Evolutionary conservation across 495 filamentous ascomycete species (phyloP).

Genomic region (Neurospora sp.): DNA sequence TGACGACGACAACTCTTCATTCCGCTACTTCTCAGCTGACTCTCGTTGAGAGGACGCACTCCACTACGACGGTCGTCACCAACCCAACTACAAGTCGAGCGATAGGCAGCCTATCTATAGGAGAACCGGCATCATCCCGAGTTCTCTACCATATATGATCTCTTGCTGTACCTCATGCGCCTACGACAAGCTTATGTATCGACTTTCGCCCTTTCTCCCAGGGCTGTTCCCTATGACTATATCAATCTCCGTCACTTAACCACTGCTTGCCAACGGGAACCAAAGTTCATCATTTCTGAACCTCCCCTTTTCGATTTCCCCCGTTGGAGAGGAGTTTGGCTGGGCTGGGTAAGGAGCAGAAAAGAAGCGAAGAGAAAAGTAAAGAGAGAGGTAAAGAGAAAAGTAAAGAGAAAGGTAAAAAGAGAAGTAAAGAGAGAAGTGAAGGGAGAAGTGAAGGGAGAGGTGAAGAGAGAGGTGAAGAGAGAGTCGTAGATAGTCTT

Average conservation of each 20-base stretch:
- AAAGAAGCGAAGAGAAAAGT: too few relatives aligned
- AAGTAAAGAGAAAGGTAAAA: not conserved
- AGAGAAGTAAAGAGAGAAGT: not conserved
- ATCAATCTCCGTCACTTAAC: not conserved
- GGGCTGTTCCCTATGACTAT: not conserved
- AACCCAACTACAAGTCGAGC: not conserved
- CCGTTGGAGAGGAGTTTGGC: too few relatives aligned
- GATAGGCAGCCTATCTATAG: not conserved
- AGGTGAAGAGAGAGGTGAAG: too few relatives aligned
- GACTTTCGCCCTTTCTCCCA: not conserved
- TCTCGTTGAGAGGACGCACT: not conserved
- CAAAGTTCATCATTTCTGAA: not conserved
- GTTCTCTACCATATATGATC: not conserved
- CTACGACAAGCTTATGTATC: not conserved
- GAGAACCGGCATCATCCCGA: not conserved
- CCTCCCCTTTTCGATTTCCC: too few relatives aligned
- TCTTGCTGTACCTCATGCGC: not conserved
- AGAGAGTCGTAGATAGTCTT: too few relatives aligned
- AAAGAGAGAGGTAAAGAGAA: not conserved
- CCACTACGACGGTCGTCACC: not conserved
- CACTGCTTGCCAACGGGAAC: not conserved
- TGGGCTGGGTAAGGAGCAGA: too few relatives aligned
- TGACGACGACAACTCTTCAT: not conserved
- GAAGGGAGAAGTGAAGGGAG: too few relatives aligned
- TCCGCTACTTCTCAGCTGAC: not conserved